Conservation (phyloP, 805 yeast species). For the Candida loeiensis region DNA sequence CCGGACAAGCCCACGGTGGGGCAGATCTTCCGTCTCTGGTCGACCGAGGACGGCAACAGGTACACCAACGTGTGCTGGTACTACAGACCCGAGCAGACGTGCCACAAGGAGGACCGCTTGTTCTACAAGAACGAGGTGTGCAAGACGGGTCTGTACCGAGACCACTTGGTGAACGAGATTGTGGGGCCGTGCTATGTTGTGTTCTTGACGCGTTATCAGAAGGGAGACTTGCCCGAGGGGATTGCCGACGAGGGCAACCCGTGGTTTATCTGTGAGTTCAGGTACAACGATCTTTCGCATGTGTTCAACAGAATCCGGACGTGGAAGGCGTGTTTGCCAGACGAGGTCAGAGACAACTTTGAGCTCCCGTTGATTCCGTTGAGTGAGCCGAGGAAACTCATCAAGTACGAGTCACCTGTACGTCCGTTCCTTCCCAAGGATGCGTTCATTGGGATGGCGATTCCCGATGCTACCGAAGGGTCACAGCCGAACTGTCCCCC, state of each 20-base stretch:
- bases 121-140: constrained; percentile 94
- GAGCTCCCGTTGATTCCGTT: constrained; percentile 75
- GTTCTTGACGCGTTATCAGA: constrained; percentile 88
- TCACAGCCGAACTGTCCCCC: constrained; percentile 85
- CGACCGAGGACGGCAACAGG: constrained; percentile 73
- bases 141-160: constrained; percentile 95
- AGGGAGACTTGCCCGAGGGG: constrained; percentile 79
- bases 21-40: constrained; percentile 92
- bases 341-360: constrained; percentile 83
- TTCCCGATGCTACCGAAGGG: constrained; percentile 80
- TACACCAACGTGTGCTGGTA: constrained; percentile 98
- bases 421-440: constrained; percentile 71
- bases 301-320: constrained; percentile 93
- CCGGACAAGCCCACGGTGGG: constrained; percentile 87
- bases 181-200: constrained; percentile 93
- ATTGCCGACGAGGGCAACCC: constrained; percentile 70
- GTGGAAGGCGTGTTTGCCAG: constrained; percentile 98
- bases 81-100: constrained; percentile 95
- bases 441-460: constrained; percentile 67
- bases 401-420: constrained; percentile 81
- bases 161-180: constrained; percentile 84
- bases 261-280: constrained; percentile 88
- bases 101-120: constrained; percentile 83
- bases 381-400: constrained; percentile 59
- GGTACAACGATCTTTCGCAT: constrained; percentile 88